phyloP scores from a whole-genome alignment of 148 eudicot genomes.

The Camellia sinensis region DNA sequence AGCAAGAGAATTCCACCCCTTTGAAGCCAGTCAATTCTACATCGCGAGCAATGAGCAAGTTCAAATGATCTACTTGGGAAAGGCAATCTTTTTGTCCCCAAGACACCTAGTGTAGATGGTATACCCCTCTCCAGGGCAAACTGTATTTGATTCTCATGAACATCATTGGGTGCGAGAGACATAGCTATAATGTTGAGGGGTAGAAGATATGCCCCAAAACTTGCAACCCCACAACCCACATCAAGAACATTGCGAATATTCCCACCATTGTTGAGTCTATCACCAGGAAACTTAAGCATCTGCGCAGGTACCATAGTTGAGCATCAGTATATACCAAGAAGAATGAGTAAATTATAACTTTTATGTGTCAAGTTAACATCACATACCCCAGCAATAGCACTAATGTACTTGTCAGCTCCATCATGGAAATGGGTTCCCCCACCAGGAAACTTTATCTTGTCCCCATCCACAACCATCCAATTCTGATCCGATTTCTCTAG shows the following conservation, averaged over 20 bases:
- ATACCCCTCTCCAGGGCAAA: slow-evolving; percentile 80
- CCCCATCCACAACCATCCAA: slow-evolving; percentile 78
- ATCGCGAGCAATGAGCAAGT: slow-evolving; percentile 77
- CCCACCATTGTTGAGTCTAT: slow-evolving; percentile 55
- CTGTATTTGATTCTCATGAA: slow-evolving; percentile 78
- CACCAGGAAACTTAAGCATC: slow-evolving; percentile 73
- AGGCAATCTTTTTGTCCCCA: slow-evolving; percentile 73
- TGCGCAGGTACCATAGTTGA: slow-evolving; percentile 13
- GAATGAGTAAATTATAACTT: background rate
- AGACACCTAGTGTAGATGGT: slow-evolving; percentile 67
- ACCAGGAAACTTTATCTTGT: slow-evolving; percentile 70
- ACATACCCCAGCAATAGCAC: slow-evolving; percentile 59
- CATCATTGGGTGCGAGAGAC: slow-evolving; percentile 85
- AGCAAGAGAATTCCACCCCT: slow-evolving; percentile 65
- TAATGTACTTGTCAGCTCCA: slow-evolving; percentile 72
- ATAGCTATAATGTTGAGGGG: slow-evolving; percentile 54
- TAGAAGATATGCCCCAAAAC: slow-evolving; percentile 83
- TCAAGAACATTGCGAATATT: slow-evolving; percentile 64
- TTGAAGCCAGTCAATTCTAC: slow-evolving; percentile 88
- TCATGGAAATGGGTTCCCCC: slow-evolving; percentile 83
- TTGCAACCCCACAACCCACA: slow-evolving; percentile 86
- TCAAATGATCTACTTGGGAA: slow-evolving; percentile 82
- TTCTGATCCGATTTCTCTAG: slow-evolving; percentile 73
- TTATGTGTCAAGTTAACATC: background rate
- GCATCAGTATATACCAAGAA: background rate